phyloP scores from a whole-genome alignment of 345 rosid species.

The Nephelium lappaceum region DNA sequence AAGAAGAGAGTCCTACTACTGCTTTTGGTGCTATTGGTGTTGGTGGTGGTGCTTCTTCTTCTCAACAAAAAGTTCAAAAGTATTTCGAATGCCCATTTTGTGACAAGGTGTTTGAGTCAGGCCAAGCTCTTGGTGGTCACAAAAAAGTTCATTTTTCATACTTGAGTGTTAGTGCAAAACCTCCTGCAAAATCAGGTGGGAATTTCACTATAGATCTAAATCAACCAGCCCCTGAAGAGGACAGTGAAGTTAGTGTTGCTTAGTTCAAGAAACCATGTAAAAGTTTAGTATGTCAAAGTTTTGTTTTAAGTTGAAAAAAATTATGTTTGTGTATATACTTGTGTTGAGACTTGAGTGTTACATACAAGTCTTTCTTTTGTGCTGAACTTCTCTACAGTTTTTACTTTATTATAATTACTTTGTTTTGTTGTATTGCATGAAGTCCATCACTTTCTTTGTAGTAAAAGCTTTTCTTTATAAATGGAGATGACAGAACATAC shows the following conservation, averaged over 20 bases:
- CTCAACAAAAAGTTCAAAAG: background rate
- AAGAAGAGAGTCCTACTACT: background rate
- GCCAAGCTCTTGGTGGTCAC: slow-evolving; percentile 70
- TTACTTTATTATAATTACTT: background rate
- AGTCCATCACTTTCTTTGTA: background rate
- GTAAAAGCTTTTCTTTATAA: background rate
- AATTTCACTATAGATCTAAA: slow-evolving; percentile 41
- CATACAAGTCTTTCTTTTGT: background rate
- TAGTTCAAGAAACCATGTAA: background rate
- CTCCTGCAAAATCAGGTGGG: background rate
- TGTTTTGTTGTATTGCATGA: background rate
- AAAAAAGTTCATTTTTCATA: slow-evolving; percentile 53
- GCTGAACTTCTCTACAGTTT: too few relatives aligned
- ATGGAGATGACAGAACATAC: slow-evolving; percentile 4
- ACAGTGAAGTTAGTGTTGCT: slow-evolving; percentile 22
- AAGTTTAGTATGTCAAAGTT: background rate
- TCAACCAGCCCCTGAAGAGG: slow-evolving; percentile 33
- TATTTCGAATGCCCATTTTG: slow-evolving; percentile 48
- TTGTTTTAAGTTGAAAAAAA: background rate
- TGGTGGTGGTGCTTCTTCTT: background rate
- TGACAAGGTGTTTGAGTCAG: slow-evolving; percentile 49
- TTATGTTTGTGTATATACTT: background rate
- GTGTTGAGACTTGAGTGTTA: background rate
- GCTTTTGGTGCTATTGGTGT: background rate
- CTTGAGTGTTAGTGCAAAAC: background rate